Evolutionary conservation across 1,284 basidiomycete genomes (phyloP).

Genomic region (Crucibulum parvulum): DNA sequence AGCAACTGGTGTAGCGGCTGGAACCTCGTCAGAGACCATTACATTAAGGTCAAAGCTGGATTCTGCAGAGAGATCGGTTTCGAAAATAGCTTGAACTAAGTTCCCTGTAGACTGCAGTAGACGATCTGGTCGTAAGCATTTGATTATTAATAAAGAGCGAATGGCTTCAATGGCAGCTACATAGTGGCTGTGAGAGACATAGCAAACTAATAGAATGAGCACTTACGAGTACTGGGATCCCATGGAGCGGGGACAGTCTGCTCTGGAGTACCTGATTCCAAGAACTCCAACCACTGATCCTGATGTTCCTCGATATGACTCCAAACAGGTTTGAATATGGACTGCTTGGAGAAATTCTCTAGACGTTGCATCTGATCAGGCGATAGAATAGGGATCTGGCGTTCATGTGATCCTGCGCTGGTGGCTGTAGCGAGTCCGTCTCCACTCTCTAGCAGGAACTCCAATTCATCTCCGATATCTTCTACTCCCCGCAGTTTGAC

Average conservation of each 20-base stretch:
- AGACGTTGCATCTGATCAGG: slow-evolving; percentile 77
- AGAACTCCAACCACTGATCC: slow-evolving; percentile 81
- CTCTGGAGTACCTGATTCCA: slow-evolving; percentile 79
- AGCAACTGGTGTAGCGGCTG: slow-evolving; percentile 84
- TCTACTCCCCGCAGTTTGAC: slow-evolving; percentile 86
- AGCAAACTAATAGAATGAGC: not conserved
- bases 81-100: slow-evolving; percentile 82
- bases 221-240: slow-evolving; percentile 77
- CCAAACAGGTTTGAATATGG: slow-evolving; percentile 82
- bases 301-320: slow-evolving; percentile 70
- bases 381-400: slow-evolving; percentile 52
- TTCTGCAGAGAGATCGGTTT: slow-evolving; percentile 77
- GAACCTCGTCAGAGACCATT: slow-evolving; percentile 83
- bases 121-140: slow-evolving; percentile 91
- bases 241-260: slow-evolving; percentile 77
- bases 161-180: slow-evolving; percentile 77
- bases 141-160: slow-evolving; percentile 81
- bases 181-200: slow-evolving; percentile 27
- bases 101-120: slow-evolving; percentile 80
- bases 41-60: slow-evolving; percentile 77
- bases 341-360: slow-evolving; percentile 70
- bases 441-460: slow-evolving; percentile 90
- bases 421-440: slow-evolving; percentile 63
- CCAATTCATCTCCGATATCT: slow-evolving; percentile 85
- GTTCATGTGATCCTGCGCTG: slow-evolving; percentile 27